Percentiles rank a stretch among this genome's conserved stretches.
Evolutionary conservation across 2,329 filamentous ascomycete genomes (phyloP).

Genomic region (Botryotinia calthae): DNA sequence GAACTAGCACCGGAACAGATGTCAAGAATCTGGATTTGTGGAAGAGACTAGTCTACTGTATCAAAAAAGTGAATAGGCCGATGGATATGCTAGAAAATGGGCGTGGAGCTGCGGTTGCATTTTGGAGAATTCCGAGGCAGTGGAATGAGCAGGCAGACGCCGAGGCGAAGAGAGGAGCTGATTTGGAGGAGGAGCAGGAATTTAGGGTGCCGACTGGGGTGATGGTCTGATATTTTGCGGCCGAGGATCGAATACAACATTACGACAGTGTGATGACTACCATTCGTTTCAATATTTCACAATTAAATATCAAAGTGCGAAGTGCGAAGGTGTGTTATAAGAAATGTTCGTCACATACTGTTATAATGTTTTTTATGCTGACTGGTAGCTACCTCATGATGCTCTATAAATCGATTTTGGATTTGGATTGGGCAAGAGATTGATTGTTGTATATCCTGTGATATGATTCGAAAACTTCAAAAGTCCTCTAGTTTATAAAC

Average conservation of each 20-base stretch:
- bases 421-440: not conserved
- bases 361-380: not conserved
- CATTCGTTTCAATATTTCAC: not conserved
- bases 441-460: not conserved
- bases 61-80: not conserved
- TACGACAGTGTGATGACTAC: accelerated
- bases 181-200: not conserved
- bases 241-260: not conserved
- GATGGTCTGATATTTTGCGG: not conserved
- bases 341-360: not conserved
- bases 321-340: not conserved
- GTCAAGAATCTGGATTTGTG: conserved; percentile 44
- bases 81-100: too few relatives aligned
- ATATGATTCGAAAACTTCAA: not conserved
- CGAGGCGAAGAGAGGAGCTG: not conserved
- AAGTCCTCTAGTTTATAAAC: conserved; percentile 23
- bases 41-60: not conserved
- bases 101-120: not conserved
- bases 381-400: not conserved
- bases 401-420: not conserved
- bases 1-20: conserved; percentile 33
- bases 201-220: not conserved
- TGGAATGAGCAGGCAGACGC: not conserved
- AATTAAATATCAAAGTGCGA: not conserved
- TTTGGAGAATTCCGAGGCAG: not conserved